Conservation (phyloP, 768 basidiomycete genomes). For the Suillus subluteus region DNA sequence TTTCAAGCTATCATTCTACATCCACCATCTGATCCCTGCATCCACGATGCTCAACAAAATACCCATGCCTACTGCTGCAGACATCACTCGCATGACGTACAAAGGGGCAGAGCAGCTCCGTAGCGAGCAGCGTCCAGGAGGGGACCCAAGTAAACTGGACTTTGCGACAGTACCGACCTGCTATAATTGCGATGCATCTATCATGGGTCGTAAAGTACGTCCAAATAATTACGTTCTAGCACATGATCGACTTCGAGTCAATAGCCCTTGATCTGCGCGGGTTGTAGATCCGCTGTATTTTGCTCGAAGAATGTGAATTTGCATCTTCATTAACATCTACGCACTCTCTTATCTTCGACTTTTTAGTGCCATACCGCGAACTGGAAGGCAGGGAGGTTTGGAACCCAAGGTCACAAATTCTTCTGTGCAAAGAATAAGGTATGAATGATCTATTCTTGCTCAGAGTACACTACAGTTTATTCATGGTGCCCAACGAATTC, state of each 20-base stretch:
- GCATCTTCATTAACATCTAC: neutral
- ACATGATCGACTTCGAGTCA: neutral
- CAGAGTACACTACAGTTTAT: neutral
- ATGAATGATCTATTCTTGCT: constrained; percentile 6
- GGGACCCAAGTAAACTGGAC: constrained; percentile 33
- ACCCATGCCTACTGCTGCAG: constrained; percentile 27
- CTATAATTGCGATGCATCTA: constrained; percentile 23
- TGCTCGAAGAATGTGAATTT: constrained; percentile 32
- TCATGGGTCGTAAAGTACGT: constrained; percentile 27
- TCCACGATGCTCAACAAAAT: constrained; percentile 23
- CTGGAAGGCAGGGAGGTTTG: constrained; percentile 37
- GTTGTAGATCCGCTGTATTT: constrained; percentile 33
- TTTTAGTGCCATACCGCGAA: constrained; percentile 38
- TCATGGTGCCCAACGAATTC: neutral
- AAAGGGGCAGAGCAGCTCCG: constrained; percentile 31
- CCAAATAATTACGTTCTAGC: neutral
- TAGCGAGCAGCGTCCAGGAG: constrained; percentile 29
- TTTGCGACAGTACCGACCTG: constrained; percentile 28
- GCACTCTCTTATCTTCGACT: constrained; percentile 7
- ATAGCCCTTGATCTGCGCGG: constrained; percentile 33
- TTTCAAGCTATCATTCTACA: neutral
- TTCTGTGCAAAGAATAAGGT: constrained; percentile 41
- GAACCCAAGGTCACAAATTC: constrained; percentile 35
- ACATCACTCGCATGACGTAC: constrained; percentile 33
- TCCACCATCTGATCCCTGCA: neutral